phyloP scores from a whole-genome alignment of 345 rosid genomes.

The Linum trigynum region DNA sequence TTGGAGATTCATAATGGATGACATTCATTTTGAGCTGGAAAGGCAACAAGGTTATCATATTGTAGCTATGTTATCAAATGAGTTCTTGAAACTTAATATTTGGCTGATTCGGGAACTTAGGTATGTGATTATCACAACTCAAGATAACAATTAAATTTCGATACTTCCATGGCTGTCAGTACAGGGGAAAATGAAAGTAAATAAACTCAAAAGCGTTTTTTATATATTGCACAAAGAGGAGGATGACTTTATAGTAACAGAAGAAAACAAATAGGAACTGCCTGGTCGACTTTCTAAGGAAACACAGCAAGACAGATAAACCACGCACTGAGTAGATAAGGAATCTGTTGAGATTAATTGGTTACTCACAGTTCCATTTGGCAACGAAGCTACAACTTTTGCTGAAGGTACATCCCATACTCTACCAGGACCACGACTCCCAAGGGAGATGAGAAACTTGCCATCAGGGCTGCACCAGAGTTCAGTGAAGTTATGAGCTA shows the following conservation, averaged over 20 bases:
- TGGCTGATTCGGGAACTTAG: neutral
- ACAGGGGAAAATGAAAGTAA: neutral
- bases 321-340: neutral
- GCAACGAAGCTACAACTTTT: conserved; percentile 45
- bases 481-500: conserved; percentile 15
- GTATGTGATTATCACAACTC: neutral
- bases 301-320: neutral
- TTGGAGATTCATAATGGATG: neutral
- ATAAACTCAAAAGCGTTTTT: neutral
- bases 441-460: conserved; percentile 73
- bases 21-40: neutral
- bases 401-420: conserved; percentile 76
- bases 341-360: conserved; percentile 1
- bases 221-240: too few relatives aligned
- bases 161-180: neutral
- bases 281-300: neutral
- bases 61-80: neutral
- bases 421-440: conserved; percentile 56
- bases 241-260: neutral
- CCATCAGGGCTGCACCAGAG: conserved; percentile 61
- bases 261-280: neutral
- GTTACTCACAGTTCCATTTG: conserved; percentile 54
- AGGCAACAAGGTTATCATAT: neutral
- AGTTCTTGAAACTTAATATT: neutral
- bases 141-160: neutral